Evolutionary conservation across 345 rosid species (phyloP).

Genomic region (Aquilaria malaccensis): DNA sequence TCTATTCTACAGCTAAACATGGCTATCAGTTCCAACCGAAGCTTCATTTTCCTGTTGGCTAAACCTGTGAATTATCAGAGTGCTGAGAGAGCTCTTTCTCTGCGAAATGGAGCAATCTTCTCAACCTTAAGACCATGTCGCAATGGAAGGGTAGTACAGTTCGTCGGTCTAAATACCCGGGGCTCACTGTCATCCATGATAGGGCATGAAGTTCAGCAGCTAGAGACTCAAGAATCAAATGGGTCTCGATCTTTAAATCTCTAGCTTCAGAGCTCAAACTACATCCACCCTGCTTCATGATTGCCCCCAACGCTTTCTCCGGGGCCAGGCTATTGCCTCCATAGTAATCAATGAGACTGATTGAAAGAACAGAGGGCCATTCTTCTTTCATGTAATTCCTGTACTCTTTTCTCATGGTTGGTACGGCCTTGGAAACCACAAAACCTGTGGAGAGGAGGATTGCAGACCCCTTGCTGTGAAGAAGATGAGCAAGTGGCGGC

Average conservation of each 20-base stretch:
- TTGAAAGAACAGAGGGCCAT: constrained; percentile 91
- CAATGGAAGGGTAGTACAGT: constrained; percentile 89
- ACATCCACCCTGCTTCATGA: constrained; percentile 56
- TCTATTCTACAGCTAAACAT: constrained; percentile 20
- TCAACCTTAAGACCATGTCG: constrained; percentile 91
- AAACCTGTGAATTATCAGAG: constrained; percentile 34
- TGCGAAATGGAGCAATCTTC: constrained; percentile 96
- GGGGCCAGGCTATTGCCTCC: constrained; percentile 49
- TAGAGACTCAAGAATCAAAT: constrained; percentile 68
- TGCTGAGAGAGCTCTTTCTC: constrained; percentile 62
- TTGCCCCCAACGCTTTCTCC: constrained; percentile 48
- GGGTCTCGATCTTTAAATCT: constrained; percentile 72
- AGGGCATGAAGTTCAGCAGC: constrained; percentile 96
- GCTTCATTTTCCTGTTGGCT: neutral
- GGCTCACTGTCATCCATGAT: constrained; percentile 98
- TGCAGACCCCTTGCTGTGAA: constrained; percentile 92
- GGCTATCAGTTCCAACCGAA: neutral
- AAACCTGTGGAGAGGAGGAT: constrained; percentile 87
- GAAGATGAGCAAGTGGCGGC: constrained; percentile 98
- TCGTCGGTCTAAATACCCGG: constrained; percentile 76
- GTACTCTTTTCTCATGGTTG: constrained; percentile 73
- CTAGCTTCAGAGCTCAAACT: constrained; percentile 44
- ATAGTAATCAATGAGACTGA: constrained; percentile 83
- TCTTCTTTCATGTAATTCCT: constrained; percentile 66
- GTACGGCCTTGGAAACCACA: constrained; percentile 86